Conservation (phyloP, 2,329 filamentous ascomycete genomes). For the Fusarium chaquense region DNA sequence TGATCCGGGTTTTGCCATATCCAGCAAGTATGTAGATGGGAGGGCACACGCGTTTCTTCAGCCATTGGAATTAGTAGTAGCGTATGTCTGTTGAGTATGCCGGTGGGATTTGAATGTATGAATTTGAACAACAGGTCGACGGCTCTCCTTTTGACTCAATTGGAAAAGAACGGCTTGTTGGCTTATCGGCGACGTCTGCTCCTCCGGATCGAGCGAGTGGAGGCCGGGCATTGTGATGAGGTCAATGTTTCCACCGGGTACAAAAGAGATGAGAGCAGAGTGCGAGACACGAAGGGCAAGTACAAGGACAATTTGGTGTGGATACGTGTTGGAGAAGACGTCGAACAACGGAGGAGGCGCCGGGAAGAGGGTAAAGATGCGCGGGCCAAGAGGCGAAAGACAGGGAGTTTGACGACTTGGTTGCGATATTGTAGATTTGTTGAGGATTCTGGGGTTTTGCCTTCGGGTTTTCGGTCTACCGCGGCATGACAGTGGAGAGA, state of each 20-base stretch:
- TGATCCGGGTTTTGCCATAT: background rate
- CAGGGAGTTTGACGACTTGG: constrained; percentile 18
- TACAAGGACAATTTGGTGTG: constrained; percentile 3
- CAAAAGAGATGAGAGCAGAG: constrained; percentile 2
- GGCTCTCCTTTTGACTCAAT: background rate
- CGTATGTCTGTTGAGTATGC: background rate
- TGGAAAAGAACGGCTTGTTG: constrained; percentile 5
- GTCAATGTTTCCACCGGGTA: constrained; percentile 32
- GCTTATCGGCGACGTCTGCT: background rate
- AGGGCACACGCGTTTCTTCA: background rate
- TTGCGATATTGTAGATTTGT: constrained; percentile 38
- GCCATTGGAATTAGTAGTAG: too few species aligned
- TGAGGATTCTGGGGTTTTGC: constrained; percentile 39
- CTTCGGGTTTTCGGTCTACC: constrained; percentile 21
- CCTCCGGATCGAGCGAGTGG: constrained; percentile 11
- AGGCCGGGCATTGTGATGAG: constrained; percentile 7
- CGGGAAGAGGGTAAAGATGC: constrained; percentile 40
- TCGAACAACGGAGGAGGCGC: constrained; percentile 39
- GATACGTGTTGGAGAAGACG: constrained; percentile 26
- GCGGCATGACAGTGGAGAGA: constrained; percentile 30
- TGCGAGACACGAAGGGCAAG: constrained; percentile 9
- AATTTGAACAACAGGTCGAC: background rate
- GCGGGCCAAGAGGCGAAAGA: constrained; percentile 41
- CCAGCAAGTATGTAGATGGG: background rate
- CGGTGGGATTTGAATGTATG: background rate